phyloP scores from a whole-genome alignment of 2,329 filamentous ascomycete genomes.

The Ophiostoma himal-ulmi region DNA sequence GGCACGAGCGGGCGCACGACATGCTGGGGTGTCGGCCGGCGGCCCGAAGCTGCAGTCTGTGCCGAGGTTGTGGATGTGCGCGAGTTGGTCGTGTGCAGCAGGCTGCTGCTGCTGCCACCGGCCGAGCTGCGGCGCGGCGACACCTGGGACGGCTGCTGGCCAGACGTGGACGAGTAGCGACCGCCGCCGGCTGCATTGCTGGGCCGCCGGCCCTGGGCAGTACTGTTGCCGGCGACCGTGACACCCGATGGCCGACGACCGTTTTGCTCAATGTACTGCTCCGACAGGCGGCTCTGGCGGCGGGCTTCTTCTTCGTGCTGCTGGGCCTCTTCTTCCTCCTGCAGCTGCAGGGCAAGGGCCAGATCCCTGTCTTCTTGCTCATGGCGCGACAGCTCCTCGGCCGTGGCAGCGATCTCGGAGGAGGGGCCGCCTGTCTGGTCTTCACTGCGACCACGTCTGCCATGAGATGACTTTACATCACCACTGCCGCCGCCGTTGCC shows the following conservation, averaged over 20 bases:
- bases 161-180: constrained; percentile 12
- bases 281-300: constrained; percentile 57
- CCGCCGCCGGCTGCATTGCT: constrained; percentile 22
- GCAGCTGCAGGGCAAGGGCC: constrained; percentile 82
- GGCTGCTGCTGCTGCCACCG: constrained; percentile 13
- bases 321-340: constrained; percentile 86
- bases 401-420: neutral
- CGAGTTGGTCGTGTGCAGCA: too few relatives aligned
- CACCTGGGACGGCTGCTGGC: neutral
- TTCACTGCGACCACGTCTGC: constrained; percentile 17
- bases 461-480: constrained; percentile 15
- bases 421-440: neutral
- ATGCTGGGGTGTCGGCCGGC: constrained; percentile 15
- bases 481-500: constrained; percentile 58
- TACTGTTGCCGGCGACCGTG: neutral
- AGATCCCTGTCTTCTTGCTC: constrained; percentile 80
- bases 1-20: constrained; percentile 45
- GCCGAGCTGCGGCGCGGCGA: constrained; percentile 38
- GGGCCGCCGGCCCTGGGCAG: constrained; percentile 31
- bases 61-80: neutral
- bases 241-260: constrained; percentile 34
- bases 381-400: constrained; percentile 32
- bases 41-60: neutral
- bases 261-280: constrained; percentile 64
- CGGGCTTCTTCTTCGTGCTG: constrained; percentile 58